A percentile compares a stretch with the other conserved stretches of the same genome.
These are phyloP conservation scores for Tricholoma sp. DNA, from an alignment of 768 basidiomycete genomes.

Conservation along the genomic window DNA sequence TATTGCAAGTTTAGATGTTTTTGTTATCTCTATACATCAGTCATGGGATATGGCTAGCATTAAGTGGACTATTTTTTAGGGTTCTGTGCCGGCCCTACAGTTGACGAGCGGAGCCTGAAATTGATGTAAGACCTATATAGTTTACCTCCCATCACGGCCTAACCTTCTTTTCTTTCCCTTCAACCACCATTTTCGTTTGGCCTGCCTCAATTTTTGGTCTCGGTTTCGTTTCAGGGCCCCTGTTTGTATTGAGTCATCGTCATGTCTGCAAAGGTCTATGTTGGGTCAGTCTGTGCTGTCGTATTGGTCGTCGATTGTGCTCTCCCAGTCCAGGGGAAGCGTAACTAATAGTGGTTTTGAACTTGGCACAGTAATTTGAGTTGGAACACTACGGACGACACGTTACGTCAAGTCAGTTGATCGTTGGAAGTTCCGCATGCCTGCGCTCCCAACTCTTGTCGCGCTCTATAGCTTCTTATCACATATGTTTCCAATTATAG, in stretches of 20 bases:
- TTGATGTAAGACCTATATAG: constrained; percentile 36
- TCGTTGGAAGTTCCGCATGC: constrained; percentile 26
- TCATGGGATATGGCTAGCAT: background rate
- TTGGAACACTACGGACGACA: constrained; percentile 95
- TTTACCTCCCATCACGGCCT: constrained; percentile 20
- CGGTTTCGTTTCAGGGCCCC: constrained; percentile 51
- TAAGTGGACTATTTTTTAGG: background rate
- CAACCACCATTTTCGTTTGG: constrained; percentile 41
- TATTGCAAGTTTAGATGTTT: background rate
- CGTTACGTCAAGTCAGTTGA: constrained; percentile 81
- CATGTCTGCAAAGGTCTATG: constrained; percentile 86
- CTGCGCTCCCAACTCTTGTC: constrained; percentile 25
- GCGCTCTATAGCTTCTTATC: constrained; percentile 43
- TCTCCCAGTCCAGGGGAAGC: constrained; percentile 43
- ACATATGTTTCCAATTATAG: constrained; percentile 52
- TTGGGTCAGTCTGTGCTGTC: constrained; percentile 82
- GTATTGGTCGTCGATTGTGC: constrained; percentile 40
- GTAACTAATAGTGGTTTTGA: constrained; percentile 55
- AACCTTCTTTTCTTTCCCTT: constrained; percentile 33
- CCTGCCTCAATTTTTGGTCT: constrained; percentile 48
- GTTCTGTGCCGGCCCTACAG: constrained; percentile 9
- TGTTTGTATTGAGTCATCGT: constrained; percentile 57
- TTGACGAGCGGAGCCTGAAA: constrained; percentile 47
- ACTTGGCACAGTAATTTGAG: constrained; percentile 79
- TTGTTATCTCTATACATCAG: background rate